Percentiles rank a stretch among this genome's conserved stretches.
Evolutionary conservation across 208 protist genomes (phyloP).

Genomic region (Wallacemonas sp.): DNA sequence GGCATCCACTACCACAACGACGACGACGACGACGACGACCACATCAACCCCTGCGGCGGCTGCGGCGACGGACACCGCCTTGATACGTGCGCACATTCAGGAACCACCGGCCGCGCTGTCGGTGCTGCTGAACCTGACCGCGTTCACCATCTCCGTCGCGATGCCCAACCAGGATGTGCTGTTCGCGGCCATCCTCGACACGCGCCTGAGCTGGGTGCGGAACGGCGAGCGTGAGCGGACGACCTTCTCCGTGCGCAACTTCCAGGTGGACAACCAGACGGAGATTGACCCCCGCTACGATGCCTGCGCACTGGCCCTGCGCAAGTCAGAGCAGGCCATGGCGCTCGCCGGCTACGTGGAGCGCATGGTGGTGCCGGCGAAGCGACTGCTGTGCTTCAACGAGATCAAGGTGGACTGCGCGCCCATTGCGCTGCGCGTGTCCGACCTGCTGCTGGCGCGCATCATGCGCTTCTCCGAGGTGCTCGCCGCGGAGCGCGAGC

Average conservation of each 20-base stretch:
- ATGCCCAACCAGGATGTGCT: slow-evolving; percentile 63
- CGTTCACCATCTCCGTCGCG: slow-evolving; percentile 71
- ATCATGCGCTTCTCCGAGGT: slow-evolving; percentile 42
- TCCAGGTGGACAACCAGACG: slow-evolving; percentile 89
- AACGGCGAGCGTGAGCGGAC: slow-evolving; percentile 44
- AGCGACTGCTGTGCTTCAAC: slow-evolving; percentile 63
- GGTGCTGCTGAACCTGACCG: slow-evolving; percentile 57
- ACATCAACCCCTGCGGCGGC: slow-evolving; percentile 31
- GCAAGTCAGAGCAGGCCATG: slow-evolving; percentile 27
- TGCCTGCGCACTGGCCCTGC: slow-evolving; percentile 70
- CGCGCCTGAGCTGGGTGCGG: slow-evolving; percentile 62
- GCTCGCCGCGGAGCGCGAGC: neutral
- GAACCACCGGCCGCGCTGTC: slow-evolving; percentile 51
- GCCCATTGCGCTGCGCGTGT: slow-evolving; percentile 77
- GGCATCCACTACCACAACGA: neutral
- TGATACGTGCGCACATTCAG: slow-evolving; percentile 14
- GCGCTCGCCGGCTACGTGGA: slow-evolving; percentile 65
- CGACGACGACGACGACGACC: slow-evolving; percentile 11
- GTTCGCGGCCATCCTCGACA: slow-evolving; percentile 69
- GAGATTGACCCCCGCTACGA: slow-evolving; percentile 78
- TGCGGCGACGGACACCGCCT: slow-evolving; percentile 26
- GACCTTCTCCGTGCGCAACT: slow-evolving; percentile 75
- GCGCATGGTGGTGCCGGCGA: slow-evolving; percentile 54
- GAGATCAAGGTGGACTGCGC: slow-evolving; percentile 79
- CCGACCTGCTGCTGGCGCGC: slow-evolving; percentile 74